A percentile compares a stretch with the other conserved stretches of the same genome.
These are phyloP conservation scores for Pleurotus giganteus DNA, from an alignment of 768 basidiomycete species.

Conservation along the genomic window DNA sequence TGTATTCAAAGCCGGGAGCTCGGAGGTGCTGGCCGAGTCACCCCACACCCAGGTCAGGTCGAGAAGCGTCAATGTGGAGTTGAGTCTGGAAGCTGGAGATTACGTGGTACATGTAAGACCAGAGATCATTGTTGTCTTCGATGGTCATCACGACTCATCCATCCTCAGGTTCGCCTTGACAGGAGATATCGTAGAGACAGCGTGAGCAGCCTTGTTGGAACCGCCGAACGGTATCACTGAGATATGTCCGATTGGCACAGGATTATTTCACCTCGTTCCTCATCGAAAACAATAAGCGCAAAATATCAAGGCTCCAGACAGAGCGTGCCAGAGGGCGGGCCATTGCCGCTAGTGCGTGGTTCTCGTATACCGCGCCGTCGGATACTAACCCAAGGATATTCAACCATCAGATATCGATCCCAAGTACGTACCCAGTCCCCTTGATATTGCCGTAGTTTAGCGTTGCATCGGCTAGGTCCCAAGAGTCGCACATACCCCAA, in stretches of 20 bases:
- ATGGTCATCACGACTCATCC: constrained; percentile 6
- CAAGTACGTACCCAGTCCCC: background rate
- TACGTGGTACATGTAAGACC: constrained; percentile 38
- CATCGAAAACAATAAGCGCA: background rate
- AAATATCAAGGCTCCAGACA: background rate
- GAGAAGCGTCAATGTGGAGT: constrained; percentile 38
- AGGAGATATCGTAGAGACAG: constrained; percentile 20
- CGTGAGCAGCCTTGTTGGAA: too few relatives aligned
- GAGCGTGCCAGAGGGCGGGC: background rate
- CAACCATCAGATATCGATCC: background rate
- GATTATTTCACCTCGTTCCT: too few relatives aligned
- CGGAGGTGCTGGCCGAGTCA: constrained; percentile 29
- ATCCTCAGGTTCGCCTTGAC: constrained; percentile 31
- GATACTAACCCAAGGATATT: background rate
- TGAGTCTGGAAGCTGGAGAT: constrained; percentile 37
- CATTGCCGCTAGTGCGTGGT: background rate
- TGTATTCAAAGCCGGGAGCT: constrained; percentile 41
- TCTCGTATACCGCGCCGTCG: background rate
- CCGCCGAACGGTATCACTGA: too few relatives aligned
- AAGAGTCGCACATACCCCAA: background rate
- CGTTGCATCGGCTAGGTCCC: too few relatives aligned
- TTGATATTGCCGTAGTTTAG: too few relatives aligned
- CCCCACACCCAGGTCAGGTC: constrained; percentile 27
- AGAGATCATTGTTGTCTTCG: background rate
- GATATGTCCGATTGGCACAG: too few relatives aligned